Conservation (phyloP, 1,284 basidiomycete species). For the Hypsizygus ulmarius region DNA sequence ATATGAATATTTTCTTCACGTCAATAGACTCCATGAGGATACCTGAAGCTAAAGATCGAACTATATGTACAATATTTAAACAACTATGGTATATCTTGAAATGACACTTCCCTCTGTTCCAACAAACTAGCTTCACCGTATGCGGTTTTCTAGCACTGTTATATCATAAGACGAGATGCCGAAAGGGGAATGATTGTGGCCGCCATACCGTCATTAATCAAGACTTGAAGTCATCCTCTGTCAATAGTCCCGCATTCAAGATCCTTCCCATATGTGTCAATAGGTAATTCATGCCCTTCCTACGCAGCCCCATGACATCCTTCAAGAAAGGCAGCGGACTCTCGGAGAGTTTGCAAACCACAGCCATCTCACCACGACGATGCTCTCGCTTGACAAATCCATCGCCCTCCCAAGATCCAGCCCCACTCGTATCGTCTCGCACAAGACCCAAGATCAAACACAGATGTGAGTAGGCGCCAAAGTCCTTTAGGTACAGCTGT, state of each 20-base stretch:
- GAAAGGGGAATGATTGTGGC: too few relatives aligned
- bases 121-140: too few relatives aligned
- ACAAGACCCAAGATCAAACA: constrained; percentile 8
- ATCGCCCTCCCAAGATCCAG: constrained; percentile 24
- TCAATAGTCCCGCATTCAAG: constrained; percentile 31
- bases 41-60: too few relatives aligned
- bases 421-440: constrained; percentile 1
- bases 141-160: too few relatives aligned
- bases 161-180: too few relatives aligned
- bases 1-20: too few relatives aligned
- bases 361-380: constrained; percentile 12
- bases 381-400: constrained; percentile 16
- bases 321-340: constrained; percentile 35
- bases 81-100: too few relatives aligned
- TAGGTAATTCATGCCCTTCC: constrained; percentile 39
- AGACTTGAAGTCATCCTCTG: constrained; percentile 24
- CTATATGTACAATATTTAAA: too few relatives aligned
- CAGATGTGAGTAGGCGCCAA: constrained; percentile 18
- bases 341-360: constrained; percentile 25
- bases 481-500: constrained; percentile 38
- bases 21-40: too few relatives aligned
- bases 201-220: not conserved
- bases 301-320: constrained; percentile 33
- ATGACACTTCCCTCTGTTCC: too few relatives aligned
- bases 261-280: constrained; percentile 44